A percentile compares a stretch with the other conserved stretches of the same genome.
Evolutionary conservation across 768 basidiomycete species (phyloP).

Genomic region (Kwoniella dejecticola): DNA sequence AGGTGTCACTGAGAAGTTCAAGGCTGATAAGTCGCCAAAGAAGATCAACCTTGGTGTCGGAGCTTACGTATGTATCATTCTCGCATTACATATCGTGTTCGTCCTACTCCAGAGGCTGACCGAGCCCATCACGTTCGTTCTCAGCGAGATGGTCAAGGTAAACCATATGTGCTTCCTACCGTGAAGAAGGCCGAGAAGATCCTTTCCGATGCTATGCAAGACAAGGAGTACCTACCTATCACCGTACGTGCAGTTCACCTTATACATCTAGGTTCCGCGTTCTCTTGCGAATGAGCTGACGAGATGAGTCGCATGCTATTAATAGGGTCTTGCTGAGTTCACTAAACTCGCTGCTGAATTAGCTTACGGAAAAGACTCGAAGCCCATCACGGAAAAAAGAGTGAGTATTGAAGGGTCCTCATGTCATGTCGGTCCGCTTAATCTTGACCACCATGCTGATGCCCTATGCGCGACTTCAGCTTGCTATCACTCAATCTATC

Average conservation of each 20-base stretch:
- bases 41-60: conserved; percentile 99
- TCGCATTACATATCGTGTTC: too few species aligned
- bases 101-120: too few species aligned
- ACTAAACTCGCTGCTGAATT: conserved; percentile 83
- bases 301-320: too few species aligned
- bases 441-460: neutral
- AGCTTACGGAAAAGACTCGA: conserved; percentile 79
- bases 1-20: conserved; percentile 86
- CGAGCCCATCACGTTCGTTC: neutral
- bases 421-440: neutral
- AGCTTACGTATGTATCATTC: conserved; percentile 66
- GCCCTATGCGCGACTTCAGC: too few species aligned
- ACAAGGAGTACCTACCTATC: conserved; percentile 98
- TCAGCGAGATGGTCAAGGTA: conserved; percentile 81
- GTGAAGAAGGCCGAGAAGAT: conserved; percentile 77
- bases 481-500: conserved; percentile 88
- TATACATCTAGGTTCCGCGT: too few species aligned
- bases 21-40: conserved; percentile 84
- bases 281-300: too few species aligned
- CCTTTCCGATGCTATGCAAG: conserved; percentile 66
- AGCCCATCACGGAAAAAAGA: conserved; percentile 66
- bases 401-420: conserved; percentile 58
- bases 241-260: conserved; percentile 58
- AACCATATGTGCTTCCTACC: conserved; percentile 86
- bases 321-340: conserved; percentile 73